Evolutionary conservation across 2,329 filamentous ascomycete species (phyloP), one percentile per base, ranked within the genome.

Genomic region (Colletotrichum spaethianum): DNA sequence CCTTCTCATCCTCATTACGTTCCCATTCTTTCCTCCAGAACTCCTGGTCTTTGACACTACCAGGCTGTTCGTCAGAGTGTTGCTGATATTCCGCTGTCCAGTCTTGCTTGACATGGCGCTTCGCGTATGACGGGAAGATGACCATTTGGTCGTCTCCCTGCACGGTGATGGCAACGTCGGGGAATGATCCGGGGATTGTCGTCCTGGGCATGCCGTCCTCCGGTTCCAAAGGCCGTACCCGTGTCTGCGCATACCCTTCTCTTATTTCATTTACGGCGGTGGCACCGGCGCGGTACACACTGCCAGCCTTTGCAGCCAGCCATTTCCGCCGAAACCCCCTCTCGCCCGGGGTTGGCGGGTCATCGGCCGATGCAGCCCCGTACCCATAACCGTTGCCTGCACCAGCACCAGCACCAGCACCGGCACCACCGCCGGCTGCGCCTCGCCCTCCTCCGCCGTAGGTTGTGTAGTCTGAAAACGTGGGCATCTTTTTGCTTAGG

Each of bases 71-170:
- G 74, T 84, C 78, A 67, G 83, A 80, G 28, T 77, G 75, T 65
- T 79, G 80, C 31, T 76, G 73, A 31, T 77, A 69, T 40, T 74
- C 73, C 23, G 81, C 77, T n/a, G 74, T 76, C 75, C 82, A 82
- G n/a, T 81, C 81, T 74, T 82, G 80, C 79, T 83, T 92, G 42
- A 89, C 81, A 80, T 97, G 93, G 73, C 87, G 88, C 78, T 95
- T 91, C 11, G 94, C 94, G 80, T 99, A 99, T 64, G 94, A 98
- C 0, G 96, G 96, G 76, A 99, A 99, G 31, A 99, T 81, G 12
- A 99, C 90, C 91, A 99, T 94, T 83, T 98, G 94, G 80, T 98
- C 95, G 72, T 94, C 90, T 16, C 94, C 95, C 73, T 91, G 92
- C 14, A 91, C 89, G 20, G 93, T 90, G 72, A 98, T 93, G n/a